Evolutionary conservation across 2,329 filamentous ascomycete genomes (phyloP).

Genomic region (Diatrype stigma): DNA sequence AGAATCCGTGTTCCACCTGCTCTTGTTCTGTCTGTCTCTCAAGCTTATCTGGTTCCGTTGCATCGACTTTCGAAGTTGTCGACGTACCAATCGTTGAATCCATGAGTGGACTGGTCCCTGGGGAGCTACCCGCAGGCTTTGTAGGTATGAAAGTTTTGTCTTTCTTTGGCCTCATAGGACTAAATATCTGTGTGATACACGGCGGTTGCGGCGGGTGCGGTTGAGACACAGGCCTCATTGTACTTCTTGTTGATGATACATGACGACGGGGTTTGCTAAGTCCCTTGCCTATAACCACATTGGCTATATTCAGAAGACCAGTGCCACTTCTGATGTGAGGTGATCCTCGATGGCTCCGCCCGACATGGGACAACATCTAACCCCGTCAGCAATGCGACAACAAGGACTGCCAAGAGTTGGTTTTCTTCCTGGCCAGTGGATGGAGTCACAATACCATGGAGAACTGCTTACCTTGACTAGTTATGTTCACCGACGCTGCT

Average conservation of each 20-base stretch:
- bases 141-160: neutral
- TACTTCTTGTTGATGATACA: neutral
- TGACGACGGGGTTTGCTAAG: neutral
- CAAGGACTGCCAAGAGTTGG: neutral
- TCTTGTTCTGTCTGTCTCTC: neutral
- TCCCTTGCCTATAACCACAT: neutral
- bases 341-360: neutral
- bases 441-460: too few species aligned
- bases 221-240: neutral
- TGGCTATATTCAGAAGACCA: neutral
- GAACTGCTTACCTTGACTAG: neutral
- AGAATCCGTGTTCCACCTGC: conserved; percentile 7
- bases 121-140: neutral
- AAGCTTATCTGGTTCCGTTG: neutral
- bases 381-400: too few species aligned
- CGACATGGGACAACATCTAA: neutral
- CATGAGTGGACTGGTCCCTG: neutral
- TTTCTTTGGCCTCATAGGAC: neutral
- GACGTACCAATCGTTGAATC: neutral
- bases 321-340: neutral
- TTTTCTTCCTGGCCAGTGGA: too few species aligned
- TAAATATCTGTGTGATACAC: neutral
- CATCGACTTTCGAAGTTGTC: neutral
- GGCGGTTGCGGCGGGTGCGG: neutral
- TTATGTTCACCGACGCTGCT: too few species aligned